These are phyloP conservation scores for Geotrichum macrosporum DNA, from an alignment of 1,139 yeast genomes.

Conservation along the genomic window DNA sequence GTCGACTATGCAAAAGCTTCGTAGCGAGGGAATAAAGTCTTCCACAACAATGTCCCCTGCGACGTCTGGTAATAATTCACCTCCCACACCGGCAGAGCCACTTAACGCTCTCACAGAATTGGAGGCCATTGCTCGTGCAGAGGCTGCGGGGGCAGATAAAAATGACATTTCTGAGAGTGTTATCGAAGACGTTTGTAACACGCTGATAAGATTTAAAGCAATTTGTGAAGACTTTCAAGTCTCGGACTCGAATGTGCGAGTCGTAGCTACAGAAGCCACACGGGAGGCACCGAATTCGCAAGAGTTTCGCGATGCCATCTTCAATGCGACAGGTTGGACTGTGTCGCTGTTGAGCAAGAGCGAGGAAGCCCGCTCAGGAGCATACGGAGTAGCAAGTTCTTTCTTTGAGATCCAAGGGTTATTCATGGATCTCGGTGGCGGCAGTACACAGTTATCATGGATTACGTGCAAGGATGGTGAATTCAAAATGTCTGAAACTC, in stretches of 20 bases:
- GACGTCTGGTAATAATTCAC: constrained; percentile 5
- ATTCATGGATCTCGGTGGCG: constrained; percentile 66
- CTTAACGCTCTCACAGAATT: constrained; percentile 8
- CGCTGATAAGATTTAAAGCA: constrained; percentile 57
- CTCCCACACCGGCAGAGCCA: not conserved
- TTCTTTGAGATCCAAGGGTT: constrained; percentile 58
- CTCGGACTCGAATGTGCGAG: constrained; percentile 50
- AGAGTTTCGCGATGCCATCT: constrained; percentile 51
- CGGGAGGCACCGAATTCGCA: constrained; percentile 58
- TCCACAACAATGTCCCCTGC: constrained; percentile 9
- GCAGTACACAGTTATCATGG: constrained; percentile 63
- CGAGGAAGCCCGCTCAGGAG: constrained; percentile 60
- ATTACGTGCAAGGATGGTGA: constrained; percentile 51
- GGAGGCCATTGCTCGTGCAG: constrained; percentile 20
- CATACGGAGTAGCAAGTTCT: constrained; percentile 65
- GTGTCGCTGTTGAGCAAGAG: constrained; percentile 53
- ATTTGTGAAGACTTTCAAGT: constrained; percentile 69
- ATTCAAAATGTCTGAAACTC: constrained; percentile 49
- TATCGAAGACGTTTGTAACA: constrained; percentile 52
- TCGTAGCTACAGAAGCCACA: constrained; percentile 65
- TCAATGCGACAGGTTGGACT: constrained; percentile 55
- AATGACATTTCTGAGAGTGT: constrained; percentile 53
- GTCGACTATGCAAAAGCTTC: constrained; percentile 21
- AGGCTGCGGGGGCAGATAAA: constrained; percentile 37
- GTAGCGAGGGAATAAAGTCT: constrained; percentile 21